Evolutionary conservation across 139 green algal genomes (phyloP).

Genomic region (Tetraselmis chui): DNA sequence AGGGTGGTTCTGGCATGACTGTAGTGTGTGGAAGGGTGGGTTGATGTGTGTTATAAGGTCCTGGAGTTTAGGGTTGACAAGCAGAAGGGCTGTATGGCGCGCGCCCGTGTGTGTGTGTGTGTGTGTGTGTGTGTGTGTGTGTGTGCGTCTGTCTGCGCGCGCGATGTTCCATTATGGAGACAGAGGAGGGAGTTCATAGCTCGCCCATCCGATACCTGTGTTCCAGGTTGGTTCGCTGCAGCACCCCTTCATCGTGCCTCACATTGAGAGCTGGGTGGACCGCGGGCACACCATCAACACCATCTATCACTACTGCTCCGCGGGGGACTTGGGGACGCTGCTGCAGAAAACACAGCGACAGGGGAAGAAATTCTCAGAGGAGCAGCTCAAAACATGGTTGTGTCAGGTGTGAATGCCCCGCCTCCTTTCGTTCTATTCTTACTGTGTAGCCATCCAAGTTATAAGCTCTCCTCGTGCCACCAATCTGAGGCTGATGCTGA

Average conservation of each 20-base stretch:
- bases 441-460: too few relatives aligned
- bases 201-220: neutral
- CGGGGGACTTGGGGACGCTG: slow-evolving; percentile 39
- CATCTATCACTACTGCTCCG: slow-evolving; percentile 51
- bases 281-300: slow-evolving; percentile 35
- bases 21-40: too few relatives aligned
- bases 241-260: slow-evolving; percentile 53
- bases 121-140: too few relatives aligned
- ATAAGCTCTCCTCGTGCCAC: too few relatives aligned
- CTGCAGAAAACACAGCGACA: slow-evolving; percentile 28
- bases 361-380: slow-evolving; percentile 38
- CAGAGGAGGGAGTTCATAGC: neutral
- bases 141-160: too few relatives aligned
- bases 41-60: too few relatives aligned
- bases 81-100: neutral
- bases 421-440: too few relatives aligned
- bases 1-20: too few relatives aligned
- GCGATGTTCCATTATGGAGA: too few relatives aligned
- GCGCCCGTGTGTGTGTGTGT: too few relatives aligned
- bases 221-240: slow-evolving; percentile 30
- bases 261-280: slow-evolving; percentile 44
- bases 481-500: too few relatives aligned
- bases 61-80: too few relatives aligned
- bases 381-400: slow-evolving; percentile 43
- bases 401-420: slow-evolving; percentile 25